Conservation (phyloP, 768 basidiomycete genomes). For the Leccinum aurantiacum region DNA sequence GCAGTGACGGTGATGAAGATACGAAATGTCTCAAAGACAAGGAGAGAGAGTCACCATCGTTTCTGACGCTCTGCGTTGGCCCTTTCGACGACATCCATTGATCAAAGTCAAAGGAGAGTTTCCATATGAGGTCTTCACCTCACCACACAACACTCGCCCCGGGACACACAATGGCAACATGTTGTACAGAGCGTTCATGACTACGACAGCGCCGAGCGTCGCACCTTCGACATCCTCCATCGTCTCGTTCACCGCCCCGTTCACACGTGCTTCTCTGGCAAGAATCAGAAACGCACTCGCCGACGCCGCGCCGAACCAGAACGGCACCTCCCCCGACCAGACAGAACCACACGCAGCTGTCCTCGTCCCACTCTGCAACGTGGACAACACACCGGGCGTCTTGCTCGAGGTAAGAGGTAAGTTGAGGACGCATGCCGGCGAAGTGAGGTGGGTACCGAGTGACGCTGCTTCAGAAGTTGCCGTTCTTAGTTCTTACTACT, state of each 20-base stretch:
- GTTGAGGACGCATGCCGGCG: constrained; percentile 72
- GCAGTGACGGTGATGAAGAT: constrained; percentile 13
- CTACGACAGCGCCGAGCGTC: constrained; percentile 1
- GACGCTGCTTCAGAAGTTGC: not conserved
- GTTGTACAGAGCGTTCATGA: constrained; percentile 29
- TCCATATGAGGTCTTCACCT: constrained; percentile 1
- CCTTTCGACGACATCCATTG: constrained; percentile 85
- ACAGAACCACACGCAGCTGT: constrained; percentile 60
- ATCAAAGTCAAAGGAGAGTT: constrained; percentile 3
- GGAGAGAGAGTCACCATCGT: constrained; percentile 48
- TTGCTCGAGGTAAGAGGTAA: constrained; percentile 69
- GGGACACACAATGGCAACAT: constrained; percentile 23
- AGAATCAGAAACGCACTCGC: constrained; percentile 32
- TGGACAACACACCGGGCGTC: constrained; percentile 61
- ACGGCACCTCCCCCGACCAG: constrained; percentile 19
- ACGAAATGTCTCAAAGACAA: not conserved
- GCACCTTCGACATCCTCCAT: constrained; percentile 13
- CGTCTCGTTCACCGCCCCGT: constrained; percentile 36
- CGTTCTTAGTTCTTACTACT: not conserved
- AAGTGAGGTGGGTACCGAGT: constrained; percentile 60
- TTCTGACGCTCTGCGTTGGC: constrained; percentile 73
- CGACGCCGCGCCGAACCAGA: constrained; percentile 8
- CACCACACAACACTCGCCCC: too few species aligned
- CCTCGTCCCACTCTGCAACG: constrained; percentile 76
- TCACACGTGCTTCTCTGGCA: constrained; percentile 37